These are phyloP conservation scores for Fusarium palustre DNA, from an alignment of 2,329 filamentous ascomycete species.

Conservation along the genomic window DNA sequence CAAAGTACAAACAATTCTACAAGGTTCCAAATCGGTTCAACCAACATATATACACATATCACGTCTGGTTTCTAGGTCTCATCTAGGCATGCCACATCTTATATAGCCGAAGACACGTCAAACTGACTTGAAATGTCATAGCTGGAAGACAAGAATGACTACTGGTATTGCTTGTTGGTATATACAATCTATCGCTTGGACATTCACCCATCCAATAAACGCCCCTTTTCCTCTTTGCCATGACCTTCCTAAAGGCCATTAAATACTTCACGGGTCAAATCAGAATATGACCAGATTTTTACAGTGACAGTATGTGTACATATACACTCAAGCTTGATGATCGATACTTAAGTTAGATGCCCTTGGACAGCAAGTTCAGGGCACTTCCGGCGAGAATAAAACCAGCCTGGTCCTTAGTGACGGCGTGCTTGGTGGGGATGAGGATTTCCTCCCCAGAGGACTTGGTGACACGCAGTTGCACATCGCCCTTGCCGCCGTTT, in stretches of 20 bases:
- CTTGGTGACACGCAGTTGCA: conserved; percentile 75
- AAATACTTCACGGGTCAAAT: conserved; percentile 11
- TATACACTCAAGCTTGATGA: not conserved
- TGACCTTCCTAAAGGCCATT: conserved; percentile 28
- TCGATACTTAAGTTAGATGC: conserved; percentile 40
- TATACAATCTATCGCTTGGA: conserved; percentile 46
- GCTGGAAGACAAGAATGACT: conserved; percentile 33
- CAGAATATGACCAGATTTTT: not conserved
- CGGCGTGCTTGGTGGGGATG: conserved; percentile 85
- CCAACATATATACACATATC: not conserved
- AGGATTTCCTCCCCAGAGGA: conserved; percentile 71
- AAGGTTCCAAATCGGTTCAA: not conserved
- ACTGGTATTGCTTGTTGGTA: conserved; percentile 44
- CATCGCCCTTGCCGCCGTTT: conserved; percentile 80
- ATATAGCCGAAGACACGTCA: not conserved
- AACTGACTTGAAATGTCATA: not conserved
- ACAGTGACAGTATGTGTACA: not conserved
- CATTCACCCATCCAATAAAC: conserved; percentile 44
- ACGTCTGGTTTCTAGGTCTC: not conserved
- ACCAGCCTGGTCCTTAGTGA: conserved; percentile 88
- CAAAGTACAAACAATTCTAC: not conserved
- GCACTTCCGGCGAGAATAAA: conserved; percentile 96
- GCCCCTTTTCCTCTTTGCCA: conserved; percentile 34
- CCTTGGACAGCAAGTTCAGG: conserved; percentile 85
- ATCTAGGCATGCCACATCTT: not conserved